These are phyloP conservation scores for Paraleonurus japonicus DNA, from an alignment of 257 asterid species.

Conservation along the genomic window DNA sequence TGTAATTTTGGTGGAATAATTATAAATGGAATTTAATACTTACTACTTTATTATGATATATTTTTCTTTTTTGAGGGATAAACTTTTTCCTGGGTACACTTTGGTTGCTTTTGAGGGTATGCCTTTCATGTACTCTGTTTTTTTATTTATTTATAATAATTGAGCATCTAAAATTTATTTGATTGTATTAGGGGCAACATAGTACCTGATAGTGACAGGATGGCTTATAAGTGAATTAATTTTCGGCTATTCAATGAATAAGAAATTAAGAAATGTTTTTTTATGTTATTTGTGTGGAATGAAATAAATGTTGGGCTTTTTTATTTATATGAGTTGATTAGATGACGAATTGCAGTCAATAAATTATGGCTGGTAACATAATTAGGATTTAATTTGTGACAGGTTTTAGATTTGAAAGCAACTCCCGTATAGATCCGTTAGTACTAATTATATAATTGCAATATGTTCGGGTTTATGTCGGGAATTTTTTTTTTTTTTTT, in stretches of 20 bases:
- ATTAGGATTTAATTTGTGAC: conserved; percentile 23
- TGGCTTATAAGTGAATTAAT: conserved; percentile 2
- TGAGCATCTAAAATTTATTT: conserved; percentile 8
- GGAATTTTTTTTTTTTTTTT: neutral
- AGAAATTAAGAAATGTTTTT: neutral
- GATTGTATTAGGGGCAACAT: conserved; percentile 17
- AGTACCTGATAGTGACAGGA: conserved; percentile 23
- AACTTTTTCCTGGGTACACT: conserved; percentile 33
- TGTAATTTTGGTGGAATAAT: conserved; percentile 42
- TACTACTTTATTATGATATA: conserved; percentile 26
- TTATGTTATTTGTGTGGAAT: neutral
- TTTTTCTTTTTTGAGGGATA: conserved; percentile 12
- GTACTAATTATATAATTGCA: conserved; percentile 20
- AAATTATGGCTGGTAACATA: conserved; percentile 27
- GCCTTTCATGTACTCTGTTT: conserved; percentile 26
- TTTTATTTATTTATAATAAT: neutral
- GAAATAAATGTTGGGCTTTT: conserved; percentile 15
- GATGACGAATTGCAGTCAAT: conserved; percentile 25
- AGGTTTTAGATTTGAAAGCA: conserved; percentile 37
- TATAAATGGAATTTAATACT: conserved; percentile 34
- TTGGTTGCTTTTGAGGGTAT: conserved; percentile 43
- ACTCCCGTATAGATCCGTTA: conserved; percentile 36
- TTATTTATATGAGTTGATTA: conserved; percentile 10
- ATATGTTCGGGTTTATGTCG: conserved; percentile 12
- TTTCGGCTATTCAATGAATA: conserved; percentile 15